Percentiles rank a stretch among this genome's conserved stretches.
phyloP scores from a whole-genome alignment of 257 asterid genomes.

The Echites panduratus region DNA sequence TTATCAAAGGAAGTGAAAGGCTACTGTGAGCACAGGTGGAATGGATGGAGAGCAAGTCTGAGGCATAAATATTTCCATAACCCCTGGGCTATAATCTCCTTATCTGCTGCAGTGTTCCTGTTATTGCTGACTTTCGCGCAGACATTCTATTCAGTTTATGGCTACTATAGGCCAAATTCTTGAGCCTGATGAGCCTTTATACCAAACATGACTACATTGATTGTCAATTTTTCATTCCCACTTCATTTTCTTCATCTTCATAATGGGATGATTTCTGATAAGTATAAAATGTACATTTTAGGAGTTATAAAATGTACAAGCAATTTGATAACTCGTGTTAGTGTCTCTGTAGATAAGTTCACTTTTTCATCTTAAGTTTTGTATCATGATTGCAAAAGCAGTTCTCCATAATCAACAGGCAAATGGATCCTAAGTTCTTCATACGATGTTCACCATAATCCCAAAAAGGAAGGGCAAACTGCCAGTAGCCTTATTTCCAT shows the following conservation, averaged over 20 bases:
- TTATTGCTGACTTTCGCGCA: constrained; percentile 54
- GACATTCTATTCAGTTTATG: constrained; percentile 59
- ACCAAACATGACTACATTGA: background rate
- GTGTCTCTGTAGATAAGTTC: background rate
- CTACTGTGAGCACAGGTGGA: constrained; percentile 73
- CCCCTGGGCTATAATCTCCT: constrained; percentile 77
- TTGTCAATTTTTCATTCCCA: background rate
- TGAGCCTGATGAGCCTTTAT: background rate
- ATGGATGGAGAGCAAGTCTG: constrained; percentile 84
- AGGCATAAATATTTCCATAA: constrained; percentile 58
- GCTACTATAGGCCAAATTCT: constrained; percentile 41
- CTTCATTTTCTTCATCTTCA: background rate
- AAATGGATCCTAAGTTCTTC: background rate
- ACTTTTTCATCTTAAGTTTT: background rate
- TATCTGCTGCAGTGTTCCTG: constrained; percentile 65
- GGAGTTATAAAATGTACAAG: background rate
- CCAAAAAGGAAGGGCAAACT: no score
- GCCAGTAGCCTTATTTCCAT: background rate
- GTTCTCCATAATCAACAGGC: background rate
- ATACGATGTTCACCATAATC: background rate
- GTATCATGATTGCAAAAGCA: background rate
- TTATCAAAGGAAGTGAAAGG: constrained; percentile 63
- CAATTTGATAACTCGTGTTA: background rate
- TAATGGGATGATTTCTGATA: background rate
- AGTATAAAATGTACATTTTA: background rate